Conservation (phyloP, 2,329 filamentous ascomycete genomes). For the Hymenoscyphus albidus region DNA sequence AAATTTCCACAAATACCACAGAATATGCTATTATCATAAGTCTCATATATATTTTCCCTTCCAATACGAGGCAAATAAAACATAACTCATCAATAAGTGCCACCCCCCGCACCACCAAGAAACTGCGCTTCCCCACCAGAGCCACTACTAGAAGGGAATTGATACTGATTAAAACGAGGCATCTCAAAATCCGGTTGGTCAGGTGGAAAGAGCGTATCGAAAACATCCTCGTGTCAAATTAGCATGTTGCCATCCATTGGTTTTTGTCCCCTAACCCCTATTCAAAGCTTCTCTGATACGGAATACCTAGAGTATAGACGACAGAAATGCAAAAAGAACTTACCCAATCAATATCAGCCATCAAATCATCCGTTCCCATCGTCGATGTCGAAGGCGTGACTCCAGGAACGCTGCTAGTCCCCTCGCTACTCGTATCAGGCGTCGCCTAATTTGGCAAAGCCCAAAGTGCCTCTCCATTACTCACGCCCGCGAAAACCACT, state of each 20-base stretch:
- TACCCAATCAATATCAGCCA: slow-evolving; percentile 64
- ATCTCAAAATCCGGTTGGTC: slow-evolving; percentile 17
- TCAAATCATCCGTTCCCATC: slow-evolving; percentile 33
- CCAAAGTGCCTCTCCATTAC: slow-evolving; percentile 48
- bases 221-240: slow-evolving; percentile 26
- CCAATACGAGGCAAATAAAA: too few relatives aligned
- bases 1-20: too few relatives aligned
- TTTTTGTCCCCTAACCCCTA: neutral
- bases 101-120: slow-evolving; percentile 5
- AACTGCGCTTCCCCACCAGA: neutral
- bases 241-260: neutral
- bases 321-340: slow-evolving; percentile 33
- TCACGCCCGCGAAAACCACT: slow-evolving; percentile 44
- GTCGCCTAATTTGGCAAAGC: slow-evolving; percentile 39
- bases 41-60: too few relatives aligned
- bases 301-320: too few relatives aligned
- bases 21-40: too few relatives aligned
- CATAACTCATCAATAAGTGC: neutral
- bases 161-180: slow-evolving; percentile 8
- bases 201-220: slow-evolving; percentile 34
- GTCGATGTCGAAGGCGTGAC: neutral
- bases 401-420: slow-evolving; percentile 34
- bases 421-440: slow-evolving; percentile 43
- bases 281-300: too few relatives aligned
- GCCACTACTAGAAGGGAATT: slow-evolving; percentile 5